Percentiles rank a stretch among this genome's conserved stretches.
Evolutionary conservation across 2,329 filamentous ascomycete genomes (phyloP).

Genomic region (Akanthomyces dipterigenus): DNA sequence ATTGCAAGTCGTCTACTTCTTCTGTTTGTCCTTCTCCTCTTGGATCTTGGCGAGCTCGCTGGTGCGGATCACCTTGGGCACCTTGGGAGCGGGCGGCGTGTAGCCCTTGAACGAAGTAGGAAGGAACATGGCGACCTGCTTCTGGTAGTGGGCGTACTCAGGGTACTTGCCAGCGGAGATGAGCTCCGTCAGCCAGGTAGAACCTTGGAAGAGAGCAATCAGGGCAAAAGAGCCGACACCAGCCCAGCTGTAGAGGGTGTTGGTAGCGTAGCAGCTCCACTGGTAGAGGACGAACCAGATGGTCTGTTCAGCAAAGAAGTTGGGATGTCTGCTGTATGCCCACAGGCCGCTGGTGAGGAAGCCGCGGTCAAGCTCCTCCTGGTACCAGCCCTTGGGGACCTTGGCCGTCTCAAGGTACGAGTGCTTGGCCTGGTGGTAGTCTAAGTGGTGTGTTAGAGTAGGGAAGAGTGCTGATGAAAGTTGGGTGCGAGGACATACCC

Average conservation of each 20-base stretch:
- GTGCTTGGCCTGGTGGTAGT: conserved; percentile 75
- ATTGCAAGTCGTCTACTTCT: conserved; percentile 12
- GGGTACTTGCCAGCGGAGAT: conserved; percentile 79
- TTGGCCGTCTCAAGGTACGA: conserved; percentile 67
- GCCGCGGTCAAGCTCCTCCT: conserved; percentile 78
- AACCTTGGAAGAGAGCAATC: conserved; percentile 78
- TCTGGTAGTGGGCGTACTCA: conserved; percentile 81
- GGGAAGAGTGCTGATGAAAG: not conserved
- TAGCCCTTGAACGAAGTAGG: conserved; percentile 49
- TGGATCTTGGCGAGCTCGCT: conserved; percentile 43
- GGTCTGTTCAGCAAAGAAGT: conserved; percentile 86
- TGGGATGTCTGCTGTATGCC: conserved; percentile 85
- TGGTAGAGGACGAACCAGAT: conserved; percentile 86
- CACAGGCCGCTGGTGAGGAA: conserved; percentile 82
- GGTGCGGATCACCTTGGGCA: conserved; percentile 42
- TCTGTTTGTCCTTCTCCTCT: conserved; percentile 33
- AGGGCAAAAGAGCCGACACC: conserved; percentile 62
- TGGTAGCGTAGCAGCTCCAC: conserved; percentile 74
- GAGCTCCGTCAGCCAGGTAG: conserved; percentile 78
- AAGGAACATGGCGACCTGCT: conserved; percentile 74
- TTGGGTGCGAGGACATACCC: conserved; percentile 43
- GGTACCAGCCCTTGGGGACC: conserved; percentile 56
- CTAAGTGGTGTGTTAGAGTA: conserved; percentile 30
- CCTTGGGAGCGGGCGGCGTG: conserved; percentile 25
- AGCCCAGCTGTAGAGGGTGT: conserved; percentile 71